Base-by-base conservation (phyloP, 2,329 filamentous ascomycete species). In the Ceratocystis papillata region DNA sequence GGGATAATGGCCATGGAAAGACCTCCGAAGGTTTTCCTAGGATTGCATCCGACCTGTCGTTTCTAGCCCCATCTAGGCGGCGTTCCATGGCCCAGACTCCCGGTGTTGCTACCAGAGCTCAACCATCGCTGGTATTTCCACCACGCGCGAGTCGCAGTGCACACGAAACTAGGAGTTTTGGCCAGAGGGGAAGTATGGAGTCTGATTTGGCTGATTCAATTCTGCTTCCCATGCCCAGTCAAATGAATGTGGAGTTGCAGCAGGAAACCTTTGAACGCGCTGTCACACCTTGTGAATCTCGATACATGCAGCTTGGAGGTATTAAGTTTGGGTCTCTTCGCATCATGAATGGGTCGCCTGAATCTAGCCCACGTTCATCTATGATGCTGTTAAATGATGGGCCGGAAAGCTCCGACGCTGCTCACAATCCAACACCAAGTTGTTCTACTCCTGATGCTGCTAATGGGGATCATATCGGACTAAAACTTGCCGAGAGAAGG, bases 301-400 rank as follows among this genome's bases (percentile, higher is more conserved):
- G 82, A n/a, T 86, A 86, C 70, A 77, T 78, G 67, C 82, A 85
- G 59, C 79, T 83, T 41, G 84, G 84, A 2, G 81, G 79, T 10
- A 86, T 85, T 71, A 84, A 84, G 71, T 79, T 85, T 64, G 85
- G 85, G 1, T 83, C 83, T 1, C 71, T 87, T 62, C 80, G 82
- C 45, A 86, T 87, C 66, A 85, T 78, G 25, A 87, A 87, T 72
- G 84, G 83, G 15, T 75, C 77, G 2, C 84, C 84, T 1, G 73
- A 73, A 15, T 73, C 75, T n/a, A 83, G 79, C 60, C 74, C 77
- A n/a, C 66, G 60, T 70, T 67, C 66, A 4, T 64, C 60, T 0
- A 64, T 67, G 65, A 30, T 45, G 15, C 28, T 73, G 63, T 71
- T 72, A n/a, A 55, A 70, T 62, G 68, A 67, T n/a, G 55, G 28